phyloP scores from a whole-genome alignment of 2,329 filamentous ascomycete genomes.

The Salinomyces thailandicus region DNA sequence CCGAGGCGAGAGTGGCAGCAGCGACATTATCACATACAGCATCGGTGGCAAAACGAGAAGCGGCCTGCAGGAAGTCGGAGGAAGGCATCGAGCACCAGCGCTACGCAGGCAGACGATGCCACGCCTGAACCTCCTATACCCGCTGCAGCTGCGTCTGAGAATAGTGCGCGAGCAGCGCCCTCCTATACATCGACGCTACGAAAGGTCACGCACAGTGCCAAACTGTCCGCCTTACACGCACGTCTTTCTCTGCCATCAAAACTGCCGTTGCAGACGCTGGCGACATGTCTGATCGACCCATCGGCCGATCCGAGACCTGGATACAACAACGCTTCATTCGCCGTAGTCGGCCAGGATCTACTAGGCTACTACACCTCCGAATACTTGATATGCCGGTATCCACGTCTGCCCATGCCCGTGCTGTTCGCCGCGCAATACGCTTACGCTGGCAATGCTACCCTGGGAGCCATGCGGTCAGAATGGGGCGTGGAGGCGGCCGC shows the following conservation, averaged over 20 bases:
- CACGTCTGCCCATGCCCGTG: constrained; percentile 80
- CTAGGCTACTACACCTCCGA: constrained; percentile 84
- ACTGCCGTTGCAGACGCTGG: constrained; percentile 76
- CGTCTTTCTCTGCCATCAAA: constrained; percentile 72
- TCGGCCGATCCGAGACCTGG: constrained; percentile 68
- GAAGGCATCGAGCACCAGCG: constrained; percentile 13
- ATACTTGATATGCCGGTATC: constrained; percentile 78
- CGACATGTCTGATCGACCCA: constrained; percentile 71
- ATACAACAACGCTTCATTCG: constrained; percentile 83
- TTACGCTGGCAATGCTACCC: constrained; percentile 65
- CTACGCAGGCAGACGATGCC: too few species aligned
- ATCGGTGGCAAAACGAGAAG: constrained; percentile 11
- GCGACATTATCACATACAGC: constrained; percentile 10
- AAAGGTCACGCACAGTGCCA: constrained; percentile 59
- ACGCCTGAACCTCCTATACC: constrained; percentile 1
- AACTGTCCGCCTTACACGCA: constrained; percentile 85
- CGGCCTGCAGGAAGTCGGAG: constrained; percentile 7
- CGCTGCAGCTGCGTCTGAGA: neutral
- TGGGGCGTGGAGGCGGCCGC: constrained; percentile 91
- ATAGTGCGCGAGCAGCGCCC: constrained; percentile 3
- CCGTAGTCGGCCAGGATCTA: constrained; percentile 70
- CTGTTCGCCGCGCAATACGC: constrained; percentile 77
- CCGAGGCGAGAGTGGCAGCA: constrained; percentile 12
- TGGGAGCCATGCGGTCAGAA: constrained; percentile 63
- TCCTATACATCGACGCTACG: constrained; percentile 20